phyloP scores from a whole-genome alignment of 495 filamentous ascomycete species.

The Filosporella fistucella region DNA sequence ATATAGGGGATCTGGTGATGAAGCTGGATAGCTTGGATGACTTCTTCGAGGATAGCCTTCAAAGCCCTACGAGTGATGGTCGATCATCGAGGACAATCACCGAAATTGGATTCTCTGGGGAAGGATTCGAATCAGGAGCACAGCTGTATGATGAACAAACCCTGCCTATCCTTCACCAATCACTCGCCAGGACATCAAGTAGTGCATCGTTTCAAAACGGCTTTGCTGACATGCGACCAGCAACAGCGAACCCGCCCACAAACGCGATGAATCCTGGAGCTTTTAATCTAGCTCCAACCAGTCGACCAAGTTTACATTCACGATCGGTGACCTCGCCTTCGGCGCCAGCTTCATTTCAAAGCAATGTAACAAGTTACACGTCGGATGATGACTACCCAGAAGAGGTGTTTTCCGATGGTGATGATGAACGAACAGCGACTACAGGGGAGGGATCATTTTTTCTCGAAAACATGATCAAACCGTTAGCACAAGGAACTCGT shows the following conservation, averaged over 20 bases:
- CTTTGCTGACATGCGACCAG: conserved; percentile 66
- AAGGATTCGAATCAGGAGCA: conserved; percentile 64
- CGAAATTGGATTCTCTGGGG: conserved; percentile 51
- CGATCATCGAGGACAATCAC: conserved; percentile 60
- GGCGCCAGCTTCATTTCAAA: conserved; percentile 49
- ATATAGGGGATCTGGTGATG: conserved; percentile 80
- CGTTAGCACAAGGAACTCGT: conserved; percentile 46
- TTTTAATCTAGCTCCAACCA: conserved; percentile 35
- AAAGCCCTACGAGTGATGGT: conserved; percentile 47
- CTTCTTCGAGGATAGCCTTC: conserved; percentile 73
- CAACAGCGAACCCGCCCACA: conserved; percentile 36
- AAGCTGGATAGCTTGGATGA: conserved; percentile 93
- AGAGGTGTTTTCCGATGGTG: conserved; percentile 49
- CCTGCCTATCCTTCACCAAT: conserved; percentile 83
- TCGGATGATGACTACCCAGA: conserved; percentile 43
- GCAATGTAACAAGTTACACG: conserved; percentile 50
- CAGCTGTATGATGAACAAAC: conserved; percentile 93
- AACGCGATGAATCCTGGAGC: conserved; percentile 62
- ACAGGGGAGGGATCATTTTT: conserved; percentile 49
- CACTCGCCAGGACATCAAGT: conserved; percentile 64
- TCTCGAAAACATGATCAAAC: conserved; percentile 62
- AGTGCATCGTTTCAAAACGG: conserved; percentile 83
- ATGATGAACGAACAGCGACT: conserved; percentile 36
- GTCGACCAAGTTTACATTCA: conserved; percentile 57
- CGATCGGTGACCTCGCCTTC: conserved; percentile 71